Conservation (phyloP, 2,329 filamentous ascomycete species). For the Cladobotryum protrusum region DNA sequence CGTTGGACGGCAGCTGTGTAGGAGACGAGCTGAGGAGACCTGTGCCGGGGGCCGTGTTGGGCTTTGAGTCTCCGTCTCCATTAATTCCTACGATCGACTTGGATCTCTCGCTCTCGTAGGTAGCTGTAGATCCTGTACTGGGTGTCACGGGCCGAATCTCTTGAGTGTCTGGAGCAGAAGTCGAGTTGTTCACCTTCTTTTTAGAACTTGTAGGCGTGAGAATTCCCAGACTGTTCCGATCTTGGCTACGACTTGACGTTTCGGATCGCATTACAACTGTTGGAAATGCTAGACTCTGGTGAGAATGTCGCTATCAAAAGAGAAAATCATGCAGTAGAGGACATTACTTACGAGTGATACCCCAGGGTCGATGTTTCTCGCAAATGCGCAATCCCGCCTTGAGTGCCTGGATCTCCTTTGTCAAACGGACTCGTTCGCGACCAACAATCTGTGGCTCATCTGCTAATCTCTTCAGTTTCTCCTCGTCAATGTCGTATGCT, state of each 20-base stretch:
- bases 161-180: too few species aligned
- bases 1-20: too few species aligned
- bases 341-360: slow-evolving; percentile 1
- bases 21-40: neutral
- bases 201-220: neutral
- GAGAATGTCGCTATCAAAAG: neutral
- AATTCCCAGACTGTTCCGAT: neutral
- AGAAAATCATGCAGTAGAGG: neutral
- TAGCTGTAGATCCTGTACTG: too few species aligned
- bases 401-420: neutral
- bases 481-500: neutral
- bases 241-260: neutral
- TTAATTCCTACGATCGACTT: neutral
- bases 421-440: neutral
- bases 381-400: neutral
- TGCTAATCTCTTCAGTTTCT: neutral
- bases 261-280: neutral
- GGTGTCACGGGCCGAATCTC: too few species aligned
- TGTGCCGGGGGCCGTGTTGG: neutral
- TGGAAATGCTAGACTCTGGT: neutral
- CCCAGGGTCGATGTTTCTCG: neutral
- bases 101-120: neutral
- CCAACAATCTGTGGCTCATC: neutral
- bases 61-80: neutral
- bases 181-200: too few species aligned